Base-by-base conservation (phyloP, 106 monocot genomes). In the Platanthera zijinensis region DNA sequence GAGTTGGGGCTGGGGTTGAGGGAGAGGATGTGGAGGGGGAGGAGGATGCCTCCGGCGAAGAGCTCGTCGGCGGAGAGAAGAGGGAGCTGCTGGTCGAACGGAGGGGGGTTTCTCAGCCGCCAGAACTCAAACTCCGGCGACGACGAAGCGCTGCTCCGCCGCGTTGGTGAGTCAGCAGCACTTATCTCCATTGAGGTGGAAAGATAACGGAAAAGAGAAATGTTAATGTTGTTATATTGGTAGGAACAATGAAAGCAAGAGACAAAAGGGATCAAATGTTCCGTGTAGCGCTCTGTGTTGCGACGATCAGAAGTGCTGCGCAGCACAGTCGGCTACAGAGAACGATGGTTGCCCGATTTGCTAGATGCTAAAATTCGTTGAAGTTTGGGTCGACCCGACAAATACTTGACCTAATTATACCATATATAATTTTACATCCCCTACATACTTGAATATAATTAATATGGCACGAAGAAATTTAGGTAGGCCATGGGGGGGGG, bases 51-150 rank as follows among this genome's bases (percentile, higher is more conserved):
- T 71, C 82, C 82, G 77, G 82, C 78, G 82, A 89, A 89, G 82
- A 89, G 86, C 32, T 89, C 81, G 80, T 89, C 89, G 75, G 89
- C 86, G 64, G 89, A 77, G 74, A 78, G 83, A 28, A 89, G 82
- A 48, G 72, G 49, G n/a, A 77, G 73, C 1, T 62, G 59, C 13
- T 74, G 61, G 61, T 52, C 50, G 50, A 76, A 79, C 9, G 56
- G 28, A 0, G 69, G 74, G 13, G 73, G 78, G 57, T 77, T 84
- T 49, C 74, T 66, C 39, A 81, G 52, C 63, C 69, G 76, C 84
- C 86, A 89, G 77, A 89, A 89, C 80, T 86, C 89, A 25, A 89
- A 89, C 86, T 89, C 87, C n/a, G 83, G 80, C 2, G 81, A 75
- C 5, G 83, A 76, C 9, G 80, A 64, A 22, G 78, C 48, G 79